Evolutionary conservation across 192 early-diverging fungal genomes (phyloP), one percentile per base, ranked within the genome.

Genomic region (Linnemannia elongata): DNA sequence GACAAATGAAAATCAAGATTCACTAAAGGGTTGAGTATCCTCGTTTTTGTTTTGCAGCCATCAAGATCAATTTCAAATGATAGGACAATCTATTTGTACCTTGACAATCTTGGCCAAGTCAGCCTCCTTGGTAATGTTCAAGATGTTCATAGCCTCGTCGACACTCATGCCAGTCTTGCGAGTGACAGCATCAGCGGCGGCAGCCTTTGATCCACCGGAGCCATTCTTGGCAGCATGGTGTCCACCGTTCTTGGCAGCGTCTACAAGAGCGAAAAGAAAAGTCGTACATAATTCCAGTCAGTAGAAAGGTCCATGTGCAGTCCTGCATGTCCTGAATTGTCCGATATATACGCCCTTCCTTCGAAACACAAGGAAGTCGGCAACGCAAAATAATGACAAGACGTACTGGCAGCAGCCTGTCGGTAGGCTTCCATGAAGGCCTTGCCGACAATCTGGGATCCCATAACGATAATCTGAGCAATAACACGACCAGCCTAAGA

Each of bases 391-490:
- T 33, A 6, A 63, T 68, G 52, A 44, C 38, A 41, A 27, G 55
- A 89, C 94, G 75, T 94, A 97, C 96, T 95, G 63, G 94, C 94
- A 77, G 95, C 92, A 22, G 96, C 97, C 80, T 97, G 94, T 72
- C 94, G 95, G 88, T 97, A 99, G 36, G 98, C 98, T 73, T 97
- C 98, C 75, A 96, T 93, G 87, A 98, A 97, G 55, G 98, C 98
- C 83, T 95, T 93, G 41, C 96, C 96, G 54, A 97, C 89, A 88
- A 99, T 96, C 78, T 95, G 94, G 10, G 94, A 89, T 68, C 96
- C 96, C 69, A 92, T 92, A n/a, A 95, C 82, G 47, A 97, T 78
- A 83, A 97, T 92, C 89, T 97, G 95, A 69, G 93, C 93, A 84
- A 97, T 91, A 36, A 96, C 87, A 82, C 92, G 91, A 74, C 90